Evolutionary conservation across 2,329 filamentous ascomycete genomes (phyloP).

Genomic region (Davidsoniella neocaledoniae): DNA sequence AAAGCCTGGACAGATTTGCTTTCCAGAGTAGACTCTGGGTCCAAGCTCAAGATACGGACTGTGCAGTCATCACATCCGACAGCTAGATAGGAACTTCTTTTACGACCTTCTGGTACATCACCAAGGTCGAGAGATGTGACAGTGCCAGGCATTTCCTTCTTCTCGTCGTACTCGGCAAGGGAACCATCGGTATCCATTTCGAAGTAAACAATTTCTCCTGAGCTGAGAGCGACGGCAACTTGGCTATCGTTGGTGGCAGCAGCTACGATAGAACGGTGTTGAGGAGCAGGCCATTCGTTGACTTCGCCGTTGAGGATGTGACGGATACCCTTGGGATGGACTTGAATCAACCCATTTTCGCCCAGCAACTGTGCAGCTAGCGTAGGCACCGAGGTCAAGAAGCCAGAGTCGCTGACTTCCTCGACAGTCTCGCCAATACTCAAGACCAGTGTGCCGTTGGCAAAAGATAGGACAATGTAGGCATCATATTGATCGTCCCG

Average conservation of each 20-base stretch:
- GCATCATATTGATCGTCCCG: constrained; percentile 73
- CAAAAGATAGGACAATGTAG: constrained; percentile 89
- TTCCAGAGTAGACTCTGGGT: constrained; percentile 78
- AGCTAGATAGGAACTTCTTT: constrained; percentile 81
- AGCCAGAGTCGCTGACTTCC: constrained; percentile 85
- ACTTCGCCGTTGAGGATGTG: constrained; percentile 67
- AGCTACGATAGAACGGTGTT: constrained; percentile 87
- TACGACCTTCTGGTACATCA: constrained; percentile 74
- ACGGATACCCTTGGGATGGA: constrained; percentile 90
- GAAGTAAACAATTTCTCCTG: constrained; percentile 93
- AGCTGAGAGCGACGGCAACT: constrained; percentile 84
- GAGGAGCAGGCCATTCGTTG: constrained; percentile 85
- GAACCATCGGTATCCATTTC: constrained; percentile 89
- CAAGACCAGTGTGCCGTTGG: constrained; percentile 75
- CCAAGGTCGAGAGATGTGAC: constrained; percentile 91
- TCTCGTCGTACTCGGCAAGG: constrained; percentile 85
- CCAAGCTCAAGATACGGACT: constrained; percentile 77
- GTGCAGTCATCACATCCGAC: constrained; percentile 96
- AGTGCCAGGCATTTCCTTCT: constrained; percentile 86
- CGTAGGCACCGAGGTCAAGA: constrained; percentile 75
- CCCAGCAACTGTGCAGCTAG: constrained; percentile 87
- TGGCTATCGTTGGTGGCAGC: constrained; percentile 87
- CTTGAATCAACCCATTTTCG: constrained; percentile 80
- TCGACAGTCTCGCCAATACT: constrained; percentile 96
- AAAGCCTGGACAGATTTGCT: constrained; percentile 89